phyloP scores from a whole-genome alignment of 208 protist genomes.

The Leishmania major region DNA sequence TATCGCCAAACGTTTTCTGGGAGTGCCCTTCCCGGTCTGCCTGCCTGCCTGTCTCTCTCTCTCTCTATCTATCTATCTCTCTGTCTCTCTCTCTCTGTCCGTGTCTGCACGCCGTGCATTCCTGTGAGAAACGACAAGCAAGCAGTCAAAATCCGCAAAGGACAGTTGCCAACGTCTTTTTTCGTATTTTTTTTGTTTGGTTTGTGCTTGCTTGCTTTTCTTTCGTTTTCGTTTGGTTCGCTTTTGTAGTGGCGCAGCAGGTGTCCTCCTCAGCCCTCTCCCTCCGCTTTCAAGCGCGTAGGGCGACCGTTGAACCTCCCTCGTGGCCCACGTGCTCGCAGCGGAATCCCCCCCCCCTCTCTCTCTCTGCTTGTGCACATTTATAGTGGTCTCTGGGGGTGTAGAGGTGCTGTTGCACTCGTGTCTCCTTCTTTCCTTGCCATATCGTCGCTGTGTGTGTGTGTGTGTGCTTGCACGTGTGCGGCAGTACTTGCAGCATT shows the following conservation, averaged over 20 bases:
- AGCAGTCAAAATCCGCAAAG: background rate
- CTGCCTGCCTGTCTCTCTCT: background rate
- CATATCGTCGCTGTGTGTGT: background rate
- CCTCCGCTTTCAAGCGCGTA: too few species aligned
- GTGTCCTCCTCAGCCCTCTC: background rate
- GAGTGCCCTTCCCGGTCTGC: background rate
- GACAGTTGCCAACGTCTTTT: background rate
- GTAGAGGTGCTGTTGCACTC: too few species aligned
- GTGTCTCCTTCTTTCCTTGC: background rate
- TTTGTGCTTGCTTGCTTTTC: background rate
- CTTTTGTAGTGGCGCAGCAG: background rate
- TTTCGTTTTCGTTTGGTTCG: too few species aligned
- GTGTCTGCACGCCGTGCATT: background rate
- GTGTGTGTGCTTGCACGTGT: background rate
- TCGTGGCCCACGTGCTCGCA: too few species aligned
- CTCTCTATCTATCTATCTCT: background rate
- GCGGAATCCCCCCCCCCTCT: too few species aligned
- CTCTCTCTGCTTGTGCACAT: too few species aligned
- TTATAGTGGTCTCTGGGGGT: too few species aligned
- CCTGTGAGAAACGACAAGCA: background rate
- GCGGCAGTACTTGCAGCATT: background rate
- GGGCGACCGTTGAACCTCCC: too few species aligned
- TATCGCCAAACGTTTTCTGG: background rate
- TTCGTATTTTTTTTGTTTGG: background rate
- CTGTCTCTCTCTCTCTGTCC: background rate